Base-by-base conservation (phyloP, 371 early-diverging fungal species). In the Mucor mucedo region DNA sequence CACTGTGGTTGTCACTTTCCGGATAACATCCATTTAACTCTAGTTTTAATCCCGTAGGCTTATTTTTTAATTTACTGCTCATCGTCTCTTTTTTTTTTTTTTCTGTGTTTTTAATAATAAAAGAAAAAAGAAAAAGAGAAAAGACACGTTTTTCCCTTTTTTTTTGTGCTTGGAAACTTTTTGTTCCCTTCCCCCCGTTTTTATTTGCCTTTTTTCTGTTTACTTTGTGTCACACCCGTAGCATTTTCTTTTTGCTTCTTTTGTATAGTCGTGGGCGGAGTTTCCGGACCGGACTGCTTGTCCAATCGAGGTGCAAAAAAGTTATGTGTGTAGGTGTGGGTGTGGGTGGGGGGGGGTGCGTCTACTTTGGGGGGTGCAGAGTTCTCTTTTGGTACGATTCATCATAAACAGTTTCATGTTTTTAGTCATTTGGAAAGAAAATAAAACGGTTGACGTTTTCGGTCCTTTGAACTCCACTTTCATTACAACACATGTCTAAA, bases 21-120 rank as follows among this genome's bases (percentile, higher is more conserved):
- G 62, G 52, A 28, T 62, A 71, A 16, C 71, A 66, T 9, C 68
- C 60, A 52, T 72, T 71, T 35, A 77, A 57, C 30, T 77, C 71
- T 11, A 77, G 57, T 28, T 66, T 63, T 7, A 77, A 58, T 9
- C 78, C 65, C 14, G 65, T 72, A 5, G 78, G 67, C 47, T 67
- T 74, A 48, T 65, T 72, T 38, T 70, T 70, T 54, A 70, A 50
- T 62, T 54, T 68, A 48, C 73, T 57, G 76, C 76, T 72, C 70
- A 70, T 5, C 10, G 48, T 14, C 16, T 42, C n/a, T 49, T 28
- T 40, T 9, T 38, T n/a, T n/a, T n/a, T n/a, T n/a, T n/a, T n/a
- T n/a, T n/a, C n/a, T 52, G 16, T 42, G 16, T 52, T 57, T 30
- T 21, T n/a, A 54, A 16, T 47, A 53, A 48, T 47, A 30, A 53